Evolutionary conservation across 805 yeast species (phyloP).

Genomic region (Pichia occidentalis): DNA sequence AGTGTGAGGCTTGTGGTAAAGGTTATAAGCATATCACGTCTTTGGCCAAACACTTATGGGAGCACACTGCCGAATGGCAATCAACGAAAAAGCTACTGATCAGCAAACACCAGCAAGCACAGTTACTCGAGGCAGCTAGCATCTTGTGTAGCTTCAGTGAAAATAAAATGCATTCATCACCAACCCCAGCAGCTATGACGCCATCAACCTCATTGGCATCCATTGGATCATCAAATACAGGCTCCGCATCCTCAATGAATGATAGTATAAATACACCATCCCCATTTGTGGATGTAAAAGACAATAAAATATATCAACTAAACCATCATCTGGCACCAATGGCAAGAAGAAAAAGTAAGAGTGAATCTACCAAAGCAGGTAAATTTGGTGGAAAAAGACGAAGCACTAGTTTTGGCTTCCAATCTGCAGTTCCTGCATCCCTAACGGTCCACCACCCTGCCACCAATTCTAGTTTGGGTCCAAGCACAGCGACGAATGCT

Average conservation of each 20-base stretch:
- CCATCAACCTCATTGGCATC: conserved; percentile 12
- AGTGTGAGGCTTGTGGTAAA: conserved; percentile 88
- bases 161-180: conserved; percentile 6
- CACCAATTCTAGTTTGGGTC: neutral
- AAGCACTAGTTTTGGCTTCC: conserved; percentile 7
- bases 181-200: too few relatives aligned
- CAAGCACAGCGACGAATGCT: neutral
- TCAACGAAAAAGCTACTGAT: conserved; percentile 74
- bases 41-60: conserved; percentile 88
- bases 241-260: conserved; percentile 12
- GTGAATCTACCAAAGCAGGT: conserved; percentile 12
- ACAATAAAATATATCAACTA: neutral
- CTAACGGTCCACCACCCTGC: neutral
- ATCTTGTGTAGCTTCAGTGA: conserved; percentile 73
- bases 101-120: conserved; percentile 86
- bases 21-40: conserved; percentile 85
- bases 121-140: conserved; percentile 69
- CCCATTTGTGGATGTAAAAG: conserved; percentile 6
- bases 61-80: conserved; percentile 92
- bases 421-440: neutral
- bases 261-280: conserved; percentile 36
- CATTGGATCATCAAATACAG: conserved; percentile 4
- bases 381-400: conserved; percentile 11
- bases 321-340: conserved; percentile 3
- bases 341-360: conserved; percentile 12